Base-by-base conservation (phyloP, 306 rosid genomes). In the Chamaecrista fasciculata region DNA sequence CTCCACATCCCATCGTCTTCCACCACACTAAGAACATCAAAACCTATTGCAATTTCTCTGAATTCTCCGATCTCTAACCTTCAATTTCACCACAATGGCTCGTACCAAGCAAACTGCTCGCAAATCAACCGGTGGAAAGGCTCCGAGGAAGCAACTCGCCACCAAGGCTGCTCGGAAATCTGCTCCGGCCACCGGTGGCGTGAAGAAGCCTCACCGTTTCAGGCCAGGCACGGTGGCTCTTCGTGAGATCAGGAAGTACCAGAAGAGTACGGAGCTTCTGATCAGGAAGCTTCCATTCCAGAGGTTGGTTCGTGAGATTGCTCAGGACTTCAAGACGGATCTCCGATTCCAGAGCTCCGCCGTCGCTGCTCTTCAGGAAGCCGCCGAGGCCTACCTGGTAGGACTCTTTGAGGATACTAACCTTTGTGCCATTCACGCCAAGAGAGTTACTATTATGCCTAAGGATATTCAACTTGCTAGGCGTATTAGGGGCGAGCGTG, bases 81-180 rank as follows among this genome's bases (percentile, higher is more conserved):
- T 5, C 7, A 16, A 14, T 4, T 29, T 6, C 29, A 12, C 43
- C 2, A 4, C 11, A 10, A 82, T 82, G 86, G 83, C 86, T 1
- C 86, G 83, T 28, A 82, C 86, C 0, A 82, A 78, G 76, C 86
- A 82, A 42, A 82, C 86, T 0, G 86, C 86, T 24, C 81, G 86
- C 62, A 82, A 82, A 19, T 82, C 86, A 49, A 82, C 86, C 6
- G 83, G 86, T 1, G 86, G 86, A 1, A 82, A 82, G 46, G 86
- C 86, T 0, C 86, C 83, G 1, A 67, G 83, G 66, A 82, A 82
- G 81, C 83, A 82, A 15, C 14, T 82, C 9, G 86, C 86, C 0
- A 82, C 86, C 0, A 82, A 82, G 56, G 86, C 86, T 0, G 86
- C 86, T 8, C 26, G 86, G 1, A 82, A 82, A 10, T 82, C 86